Evolutionary conservation across 2,329 filamentous ascomycete species (phyloP).

Genomic region (Nothophaeocryptopus gaeumannii): DNA sequence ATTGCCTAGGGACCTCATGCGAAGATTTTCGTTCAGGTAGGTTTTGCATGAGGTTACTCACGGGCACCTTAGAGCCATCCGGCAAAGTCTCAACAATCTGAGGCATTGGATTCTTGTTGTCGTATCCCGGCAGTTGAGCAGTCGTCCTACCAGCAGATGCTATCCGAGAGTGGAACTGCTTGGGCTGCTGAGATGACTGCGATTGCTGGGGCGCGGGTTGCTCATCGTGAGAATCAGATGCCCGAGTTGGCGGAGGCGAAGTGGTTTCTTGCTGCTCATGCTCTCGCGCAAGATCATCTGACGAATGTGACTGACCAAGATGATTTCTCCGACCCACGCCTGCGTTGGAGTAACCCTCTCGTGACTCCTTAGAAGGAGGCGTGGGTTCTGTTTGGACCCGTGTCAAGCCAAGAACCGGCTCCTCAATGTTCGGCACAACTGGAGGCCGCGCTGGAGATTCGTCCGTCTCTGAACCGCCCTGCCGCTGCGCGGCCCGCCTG

Average conservation of each 20-base stretch:
- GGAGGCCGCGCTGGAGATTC: slow-evolving; percentile 52
- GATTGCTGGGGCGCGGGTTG: slow-evolving; percentile 32
- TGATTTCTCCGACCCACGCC: slow-evolving; percentile 49
- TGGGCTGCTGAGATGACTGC: slow-evolving; percentile 39
- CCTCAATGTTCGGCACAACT: slow-evolving; percentile 36
- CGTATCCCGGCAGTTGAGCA: slow-evolving; percentile 49
- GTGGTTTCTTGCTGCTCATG: slow-evolving; percentile 6
- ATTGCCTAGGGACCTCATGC: slow-evolving; percentile 32
- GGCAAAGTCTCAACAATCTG: slow-evolving; percentile 62
- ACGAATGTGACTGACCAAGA: slow-evolving; percentile 27
- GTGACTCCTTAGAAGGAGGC: slow-evolving; percentile 40
- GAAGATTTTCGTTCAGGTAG: slow-evolving; percentile 53
- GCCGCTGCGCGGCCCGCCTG: slow-evolving; percentile 64
- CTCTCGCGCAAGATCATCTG: slow-evolving; percentile 27
- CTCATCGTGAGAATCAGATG: slow-evolving; percentile 17
- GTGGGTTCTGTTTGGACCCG: slow-evolving; percentile 70
- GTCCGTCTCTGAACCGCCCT: slow-evolving; percentile 60
- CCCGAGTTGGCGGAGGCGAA: slow-evolving; percentile 9
- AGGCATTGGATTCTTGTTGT: slow-evolving; percentile 47
- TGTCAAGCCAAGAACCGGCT: slow-evolving; percentile 52
- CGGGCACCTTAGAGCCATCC: slow-evolving; percentile 34
- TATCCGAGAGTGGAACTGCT: slow-evolving; percentile 56
- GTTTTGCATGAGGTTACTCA: slow-evolving; percentile 27
- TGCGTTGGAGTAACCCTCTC: slow-evolving; percentile 62
- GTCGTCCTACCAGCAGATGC: slow-evolving; percentile 56